Conservation (phyloP, 257 asterid genomes). For the Penstemon davidsonii region DNA sequence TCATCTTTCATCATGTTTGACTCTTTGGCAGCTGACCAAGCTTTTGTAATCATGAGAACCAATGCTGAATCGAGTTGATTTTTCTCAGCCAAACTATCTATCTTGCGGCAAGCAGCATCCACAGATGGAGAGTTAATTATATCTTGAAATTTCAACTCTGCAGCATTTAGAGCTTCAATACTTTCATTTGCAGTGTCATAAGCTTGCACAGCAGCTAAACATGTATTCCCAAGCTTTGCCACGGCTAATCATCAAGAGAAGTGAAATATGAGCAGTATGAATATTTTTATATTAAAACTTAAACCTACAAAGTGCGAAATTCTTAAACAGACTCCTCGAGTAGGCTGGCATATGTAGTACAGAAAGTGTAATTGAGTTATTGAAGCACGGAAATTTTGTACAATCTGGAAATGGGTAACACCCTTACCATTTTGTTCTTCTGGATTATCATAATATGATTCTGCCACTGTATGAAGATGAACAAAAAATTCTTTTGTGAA, state of each 20-base stretch:
- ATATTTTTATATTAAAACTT: slow-evolving; percentile 2
- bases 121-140: slow-evolving; percentile 83
- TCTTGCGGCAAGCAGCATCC: slow-evolving; percentile 86
- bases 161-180: slow-evolving; percentile 68
- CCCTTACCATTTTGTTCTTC: slow-evolving; percentile 77
- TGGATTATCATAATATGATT: slow-evolving; percentile 71
- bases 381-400: background rate
- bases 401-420: slow-evolving; percentile 4
- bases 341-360: too few species aligned
- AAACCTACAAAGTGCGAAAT: background rate
- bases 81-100: slow-evolving; percentile 80
- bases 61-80: slow-evolving; percentile 87
- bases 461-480: slow-evolving; percentile 78
- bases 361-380: background rate
- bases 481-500: slow-evolving; percentile 89
- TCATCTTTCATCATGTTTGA: slow-evolving; percentile 80
- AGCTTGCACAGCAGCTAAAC: slow-evolving; percentile 82
- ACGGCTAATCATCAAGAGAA: slow-evolving; percentile 51
- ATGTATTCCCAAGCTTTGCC: slow-evolving; percentile 66
- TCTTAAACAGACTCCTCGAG: too few species aligned
- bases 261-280: slow-evolving; percentile 19
- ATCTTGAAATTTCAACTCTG: slow-evolving; percentile 87
- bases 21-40: slow-evolving; percentile 98
- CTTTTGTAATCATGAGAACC: slow-evolving; percentile 84
- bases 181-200: slow-evolving; percentile 77